These are phyloP conservation scores for Ceraceosorus guamensis DNA, from an alignment of 1,284 basidiomycete genomes.

Conservation along the genomic window DNA sequence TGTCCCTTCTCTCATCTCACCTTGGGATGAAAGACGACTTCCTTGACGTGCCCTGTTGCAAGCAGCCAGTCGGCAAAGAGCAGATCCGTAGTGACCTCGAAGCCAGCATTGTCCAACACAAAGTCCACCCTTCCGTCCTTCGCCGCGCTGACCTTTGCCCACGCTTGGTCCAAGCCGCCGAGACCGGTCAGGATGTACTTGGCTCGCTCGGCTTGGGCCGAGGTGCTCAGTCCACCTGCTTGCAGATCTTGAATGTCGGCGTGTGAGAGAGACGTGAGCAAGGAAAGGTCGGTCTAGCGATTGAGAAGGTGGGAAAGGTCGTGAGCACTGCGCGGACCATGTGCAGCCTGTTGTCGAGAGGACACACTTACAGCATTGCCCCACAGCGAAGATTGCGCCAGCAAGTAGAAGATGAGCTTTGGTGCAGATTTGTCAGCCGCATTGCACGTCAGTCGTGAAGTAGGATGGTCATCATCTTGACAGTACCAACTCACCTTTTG, in stretches of 20 bases:
- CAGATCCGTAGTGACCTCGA: conserved; percentile 91
- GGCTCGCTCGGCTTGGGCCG: conserved; percentile 8
- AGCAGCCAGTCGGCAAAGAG: conserved; percentile 78
- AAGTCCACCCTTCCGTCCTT: conserved; percentile 69
- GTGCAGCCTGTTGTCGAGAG: neutral
- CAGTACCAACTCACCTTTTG: no score
- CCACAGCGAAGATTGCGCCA: conserved; percentile 79
- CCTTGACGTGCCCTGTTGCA: conserved; percentile 26
- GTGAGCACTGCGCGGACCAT: neutral
- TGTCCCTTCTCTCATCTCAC: neutral
- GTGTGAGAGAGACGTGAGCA: conserved; percentile 69
- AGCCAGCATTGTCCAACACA: conserved; percentile 82
- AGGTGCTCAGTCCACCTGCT: conserved; percentile 48
- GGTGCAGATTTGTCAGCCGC: neutral
- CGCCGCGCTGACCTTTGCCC: conserved; percentile 63
- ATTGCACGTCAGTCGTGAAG: neutral
- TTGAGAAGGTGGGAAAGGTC: no score
- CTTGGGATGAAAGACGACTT: conserved; percentile 47
- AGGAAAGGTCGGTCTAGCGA: conserved; percentile 59
- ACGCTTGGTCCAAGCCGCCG: conserved; percentile 71
- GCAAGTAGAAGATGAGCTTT: conserved; percentile 68
- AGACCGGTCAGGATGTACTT: conserved; percentile 61
- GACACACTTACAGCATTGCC: conserved; percentile 35
- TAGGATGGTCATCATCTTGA: no score
- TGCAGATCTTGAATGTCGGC: conserved; percentile 76